Evolutionary conservation across 768 basidiomycete species (phyloP), one percentile per base, ranked within the genome.

Genomic region (Amanita subjunquillea): DNA sequence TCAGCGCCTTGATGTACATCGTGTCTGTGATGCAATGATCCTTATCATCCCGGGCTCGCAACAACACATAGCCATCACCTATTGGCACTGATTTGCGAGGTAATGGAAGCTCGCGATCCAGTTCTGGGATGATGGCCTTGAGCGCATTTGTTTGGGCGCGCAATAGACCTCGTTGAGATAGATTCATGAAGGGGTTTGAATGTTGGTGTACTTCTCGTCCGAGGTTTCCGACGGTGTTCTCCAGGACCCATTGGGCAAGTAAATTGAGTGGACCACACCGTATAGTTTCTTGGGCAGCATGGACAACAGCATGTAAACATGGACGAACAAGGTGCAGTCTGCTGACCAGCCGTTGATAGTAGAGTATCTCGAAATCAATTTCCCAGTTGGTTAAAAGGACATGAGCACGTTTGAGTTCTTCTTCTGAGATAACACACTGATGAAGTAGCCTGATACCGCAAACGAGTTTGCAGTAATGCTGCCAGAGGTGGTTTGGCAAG

Each of bases 281-380:
- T 25, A 25, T 25, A 25, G 23, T 25, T 25, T n/a, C 23, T 25
- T 4, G 23, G 23, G 23, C 23, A 25, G 23, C 23, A 25, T 25
- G 23, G 23, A 25, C 23, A 25, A 25, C 23, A 25, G 23, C 23
- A 25, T 25, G 23, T 25, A 25, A 25, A 25, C 23, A 25, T 25
- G 23, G 23, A 25, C 23, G 23, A 25, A 25, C 23, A 25, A 25
- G 23, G 23, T 25, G 23, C 23, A 6, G 54, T 50, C 1, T 56
- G 48, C 8, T 1, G 55, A 46, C 8, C 67, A 29, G 56, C 55
- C n/a, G 56, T 10, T 66, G 60, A 46, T 60, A 60, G 41, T 70
- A 71, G 0, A 69, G 13, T 0, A n/a, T 15, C 42, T 72, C 63
- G 17, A 62, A 71, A 0, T 67, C 66, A 1, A 40, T 44, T 8